Evolutionary conservation across 169 alveolate genomes (phyloP), one percentile per base, ranked within the genome.

Genomic region (Babesia divergens): DNA sequence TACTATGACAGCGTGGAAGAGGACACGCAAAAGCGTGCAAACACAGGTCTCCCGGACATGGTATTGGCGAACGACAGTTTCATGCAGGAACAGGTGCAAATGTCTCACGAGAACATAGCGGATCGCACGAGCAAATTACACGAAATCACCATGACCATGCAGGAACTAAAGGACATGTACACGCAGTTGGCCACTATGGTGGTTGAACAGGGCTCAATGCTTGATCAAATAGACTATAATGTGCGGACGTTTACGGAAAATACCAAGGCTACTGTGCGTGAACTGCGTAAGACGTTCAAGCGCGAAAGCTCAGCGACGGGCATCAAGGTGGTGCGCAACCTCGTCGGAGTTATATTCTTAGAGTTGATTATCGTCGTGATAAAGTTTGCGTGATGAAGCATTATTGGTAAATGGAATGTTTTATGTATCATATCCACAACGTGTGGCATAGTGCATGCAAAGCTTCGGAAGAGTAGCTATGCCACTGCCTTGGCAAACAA

Each of bases 201-300:
- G 14, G 84, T 80, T 13, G 88, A 69, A 31, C 88, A 80, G 88
- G 88, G 88, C 2, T 69, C 88, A n/a, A 80, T 80, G 88, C 65
- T 80, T 35, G 88, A 80, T 42, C 83, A 70, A 64, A 80, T 80
- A 1, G 88, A 80, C 58, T 80, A 80, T 31, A 80, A 80, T 18
- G 84, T 80, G 9, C 58, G 64, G 29, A 40, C 52, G 20, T 80
- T 70, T 44, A 51, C 88, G 1, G 65, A 71, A 34, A 68, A 80
- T 40, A 65, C 88, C 24, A 60, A 71, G 28, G 58, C 49, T 6
- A 54, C 64, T 22, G 84, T 64, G 6, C 64, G 65, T 32, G 84
- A 56, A 38, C 37, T 80, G 26, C 18, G 64, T 26, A 47, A 44
- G 11, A 58, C 80, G 18, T 24, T 54, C 13, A 67, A 80, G 42